These are phyloP conservation scores for Sugiyamaella sp. DNA, from an alignment of 1,139 yeast genomes.

Conservation along the genomic window DNA sequence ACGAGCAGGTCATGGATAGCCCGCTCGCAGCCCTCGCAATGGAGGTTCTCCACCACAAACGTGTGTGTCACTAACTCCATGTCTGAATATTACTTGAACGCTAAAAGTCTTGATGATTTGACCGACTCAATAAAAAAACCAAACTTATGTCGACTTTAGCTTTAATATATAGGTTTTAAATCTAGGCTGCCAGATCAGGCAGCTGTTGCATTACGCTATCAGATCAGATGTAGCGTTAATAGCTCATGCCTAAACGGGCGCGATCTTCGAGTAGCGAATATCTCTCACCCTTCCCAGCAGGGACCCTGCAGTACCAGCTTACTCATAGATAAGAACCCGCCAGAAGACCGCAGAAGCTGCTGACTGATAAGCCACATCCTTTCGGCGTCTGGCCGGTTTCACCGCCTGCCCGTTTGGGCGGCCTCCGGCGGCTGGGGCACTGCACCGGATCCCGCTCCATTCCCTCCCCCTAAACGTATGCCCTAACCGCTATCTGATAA, in stretches of 20 bases:
- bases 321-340: too few species aligned
- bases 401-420: too few species aligned
- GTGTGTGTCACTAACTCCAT: slow-evolving; percentile 26
- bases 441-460: too few species aligned
- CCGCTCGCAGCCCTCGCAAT: slow-evolving; percentile 55
- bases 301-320: too few species aligned
- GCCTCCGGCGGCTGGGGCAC: too few species aligned
- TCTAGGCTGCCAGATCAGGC: neutral
- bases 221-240: slow-evolving; percentile 11
- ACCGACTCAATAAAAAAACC: neutral
- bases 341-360: too few species aligned
- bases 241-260: neutral
- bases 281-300: neutral
- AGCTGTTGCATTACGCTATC: slow-evolving; percentile 11
- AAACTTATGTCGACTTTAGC: neutral
- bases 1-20: slow-evolving; percentile 42
- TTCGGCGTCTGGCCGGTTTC: too few species aligned
- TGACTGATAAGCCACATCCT: too few species aligned
- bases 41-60: slow-evolving; percentile 49
- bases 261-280: neutral
- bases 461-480: too few species aligned
- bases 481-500: slow-evolving; percentile 7
- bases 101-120: slow-evolving; percentile 11
- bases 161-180: too few species aligned
- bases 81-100: neutral